Evolutionary conservation across 306 rosid genomes (phyloP), one percentile per base, ranked within the genome.

Genomic region (Lotus japonicus): DNA sequence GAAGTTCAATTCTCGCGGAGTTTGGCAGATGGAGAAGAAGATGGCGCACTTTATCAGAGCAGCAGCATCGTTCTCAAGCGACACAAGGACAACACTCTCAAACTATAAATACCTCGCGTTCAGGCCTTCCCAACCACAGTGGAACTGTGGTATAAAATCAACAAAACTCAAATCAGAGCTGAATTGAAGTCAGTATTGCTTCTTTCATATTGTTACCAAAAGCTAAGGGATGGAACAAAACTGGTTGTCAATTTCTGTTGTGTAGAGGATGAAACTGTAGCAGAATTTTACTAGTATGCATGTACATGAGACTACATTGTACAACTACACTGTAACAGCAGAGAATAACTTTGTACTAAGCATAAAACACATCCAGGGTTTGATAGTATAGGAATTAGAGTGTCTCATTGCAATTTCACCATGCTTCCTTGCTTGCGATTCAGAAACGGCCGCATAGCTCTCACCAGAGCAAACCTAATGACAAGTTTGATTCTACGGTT

Each of bases 1-100:
- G 97, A 53, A 90, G 88, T 79, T 95, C 99, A 26, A 80, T 95
- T 42, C 16, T 90, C 18, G 66, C 79, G 0, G 97, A 95, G 69
- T 17, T 78, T 36, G 53, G 63, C 39, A 68, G 85, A 81, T 84
- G 87, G 90, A 85, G 84, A 78, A 85, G 85, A 69, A 80, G 83
- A 74, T 80, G 80, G 86, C 82, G 57, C 31, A 74, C 74, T 50
- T 67, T 54, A 6, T 45, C 80, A 12, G 76, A 70, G 58, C 98
- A 68, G 67, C 83, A 64, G 12, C 78, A 8, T 14, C 66, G 58
- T 50, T 45, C 85, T 31, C 82, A 76, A 35, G 17, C 4, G 21
- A 31, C 80, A 26, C 58, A 54, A 73, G 65, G 58, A 21, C 82
- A 58, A 43, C 56, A 77, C 31, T 46, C 75, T 46, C 51, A 45